Evolutionary conservation across 2,329 filamentous ascomycete species (phyloP), one percentile per base, ranked within the genome.

Genomic region (Calonectria pauciramosa): DNA sequence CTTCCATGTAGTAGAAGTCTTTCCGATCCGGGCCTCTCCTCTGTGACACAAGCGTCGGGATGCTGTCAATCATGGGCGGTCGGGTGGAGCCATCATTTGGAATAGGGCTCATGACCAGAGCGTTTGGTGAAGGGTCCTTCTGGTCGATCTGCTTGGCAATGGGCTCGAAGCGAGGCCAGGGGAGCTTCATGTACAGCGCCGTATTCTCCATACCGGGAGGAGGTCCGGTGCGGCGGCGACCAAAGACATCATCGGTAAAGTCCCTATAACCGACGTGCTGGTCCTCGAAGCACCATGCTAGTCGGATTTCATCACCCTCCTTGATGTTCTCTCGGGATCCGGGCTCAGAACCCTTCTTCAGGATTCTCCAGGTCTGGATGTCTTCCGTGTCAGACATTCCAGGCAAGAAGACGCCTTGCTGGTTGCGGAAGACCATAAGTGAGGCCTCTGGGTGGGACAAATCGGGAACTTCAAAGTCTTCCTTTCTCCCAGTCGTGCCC

Each of bases 381-480:
- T 60, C 68, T 20, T 64, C 34, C 0, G 30, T 26, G n/a, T 74
- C 72, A 4, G 72, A 74, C 63, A 71, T 74, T 28, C 20, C 68
- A 2, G 52, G 68, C 3, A 71, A 41, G 18, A 71, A 74, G 5
- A 63, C 54, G 1, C 72, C 63, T 41, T 68, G 68, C 0, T 64
- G 36, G 26, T 71, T 74, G 71, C 71, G 71, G 23, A 73, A 73
- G 23, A 73, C 70, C 14, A 71, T 54, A 13, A 71, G 51, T 10
- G 63, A 60, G 18, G 63, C 30, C 18, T 49, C 63, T 11, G 54
- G 32, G 11, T 60, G n/a, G 3, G 54, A 34, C n/a, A 38, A 23
- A 23, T 60, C 32, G 16, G 32, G 32, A 11, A 60, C 54, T 14
- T 38, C 54, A 10, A 60, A 38, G 9, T 38, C 54, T 10, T 60